phyloP scores from a whole-genome alignment of 192 early-diverging fungal species.

The Kickxella alabastrina region DNA sequence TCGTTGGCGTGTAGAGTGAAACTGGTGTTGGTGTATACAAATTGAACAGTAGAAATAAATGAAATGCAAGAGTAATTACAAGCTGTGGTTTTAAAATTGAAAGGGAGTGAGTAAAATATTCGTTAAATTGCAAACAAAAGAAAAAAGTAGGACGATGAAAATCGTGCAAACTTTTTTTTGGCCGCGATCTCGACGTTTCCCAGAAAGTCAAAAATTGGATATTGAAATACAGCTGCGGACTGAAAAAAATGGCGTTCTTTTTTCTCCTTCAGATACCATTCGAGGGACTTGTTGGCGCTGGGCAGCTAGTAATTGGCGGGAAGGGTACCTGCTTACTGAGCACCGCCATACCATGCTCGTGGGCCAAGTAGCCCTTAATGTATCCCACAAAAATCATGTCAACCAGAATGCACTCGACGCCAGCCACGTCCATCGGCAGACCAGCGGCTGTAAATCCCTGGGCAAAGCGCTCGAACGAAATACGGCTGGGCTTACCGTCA shows the following conservation, averaged over 20 bases:
- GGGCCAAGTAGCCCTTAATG: conserved; percentile 83
- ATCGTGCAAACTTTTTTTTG: no score
- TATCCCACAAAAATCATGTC: conserved; percentile 84
- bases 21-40: neutral
- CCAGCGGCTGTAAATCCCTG: conserved; percentile 62
- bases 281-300: neutral
- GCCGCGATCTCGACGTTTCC: no score
- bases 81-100: no score
- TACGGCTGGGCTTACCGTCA: conserved; percentile 51
- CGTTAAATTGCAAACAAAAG: neutral
- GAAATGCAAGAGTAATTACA: neutral
- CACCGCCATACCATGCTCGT: conserved; percentile 72
- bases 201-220: no score
- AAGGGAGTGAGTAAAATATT: neutral
- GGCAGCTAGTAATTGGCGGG: conserved; percentile 40
- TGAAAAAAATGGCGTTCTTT: neutral
- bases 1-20: neutral
- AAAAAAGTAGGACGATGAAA: neutral
- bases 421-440: conserved; percentile 55
- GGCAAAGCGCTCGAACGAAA: conserved; percentile 62
- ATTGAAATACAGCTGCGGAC: no score
- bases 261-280: neutral
- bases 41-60: conserved; percentile 1
- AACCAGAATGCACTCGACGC: conserved; percentile 84
- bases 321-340: conserved; percentile 76